These are phyloP conservation scores for Lycium ferocissimum DNA, from an alignment of 257 asterid genomes.

Conservation along the genomic window DNA sequence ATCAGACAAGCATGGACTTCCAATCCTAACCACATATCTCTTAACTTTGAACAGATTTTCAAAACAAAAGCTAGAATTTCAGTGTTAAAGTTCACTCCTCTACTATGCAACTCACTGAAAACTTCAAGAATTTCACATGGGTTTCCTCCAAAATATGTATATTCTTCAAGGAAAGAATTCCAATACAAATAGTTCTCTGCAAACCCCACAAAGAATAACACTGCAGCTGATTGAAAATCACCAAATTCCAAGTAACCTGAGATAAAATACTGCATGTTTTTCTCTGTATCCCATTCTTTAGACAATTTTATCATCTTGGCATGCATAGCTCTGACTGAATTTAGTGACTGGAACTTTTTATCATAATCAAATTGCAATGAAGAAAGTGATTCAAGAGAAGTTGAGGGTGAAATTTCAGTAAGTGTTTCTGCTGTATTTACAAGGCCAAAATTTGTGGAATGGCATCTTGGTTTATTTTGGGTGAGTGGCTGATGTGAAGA, in stretches of 20 bases:
- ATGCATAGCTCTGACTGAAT: constrained; percentile 55
- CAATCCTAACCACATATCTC: constrained; percentile 52
- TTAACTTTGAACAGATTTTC: constrained; percentile 55
- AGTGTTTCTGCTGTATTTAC: constrained; percentile 43
- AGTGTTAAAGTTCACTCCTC: constrained; percentile 55
- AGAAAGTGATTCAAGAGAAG: constrained; percentile 39
- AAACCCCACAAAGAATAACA: constrained; percentile 56
- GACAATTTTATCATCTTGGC: constrained; percentile 63
- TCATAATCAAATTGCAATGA: constrained; percentile 31
- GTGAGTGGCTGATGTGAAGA: constrained; percentile 32
- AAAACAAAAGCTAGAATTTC: constrained; percentile 46
- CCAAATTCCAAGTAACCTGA: constrained; percentile 50
- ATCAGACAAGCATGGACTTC: constrained; percentile 60
- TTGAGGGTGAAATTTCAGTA: constrained; percentile 38
- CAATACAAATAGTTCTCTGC: constrained; percentile 49
- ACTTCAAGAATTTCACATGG: constrained; percentile 62
- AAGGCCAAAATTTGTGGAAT: constrained; percentile 38
- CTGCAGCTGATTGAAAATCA: constrained; percentile 58
- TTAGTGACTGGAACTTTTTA: constrained; percentile 38
- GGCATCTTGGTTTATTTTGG: constrained; percentile 34
- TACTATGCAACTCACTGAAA: constrained; percentile 45
- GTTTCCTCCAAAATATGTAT: constrained; percentile 52
- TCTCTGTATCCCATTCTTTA: constrained; percentile 34
- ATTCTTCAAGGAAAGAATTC: constrained; percentile 57
- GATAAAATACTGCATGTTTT: constrained; percentile 56